A percentile compares a stretch with the other conserved stretches of the same genome.
These are phyloP conservation scores for Epichloe brachyelytri DNA, from an alignment of 2,329 filamentous ascomycete species.

Conservation along the genomic window DNA sequence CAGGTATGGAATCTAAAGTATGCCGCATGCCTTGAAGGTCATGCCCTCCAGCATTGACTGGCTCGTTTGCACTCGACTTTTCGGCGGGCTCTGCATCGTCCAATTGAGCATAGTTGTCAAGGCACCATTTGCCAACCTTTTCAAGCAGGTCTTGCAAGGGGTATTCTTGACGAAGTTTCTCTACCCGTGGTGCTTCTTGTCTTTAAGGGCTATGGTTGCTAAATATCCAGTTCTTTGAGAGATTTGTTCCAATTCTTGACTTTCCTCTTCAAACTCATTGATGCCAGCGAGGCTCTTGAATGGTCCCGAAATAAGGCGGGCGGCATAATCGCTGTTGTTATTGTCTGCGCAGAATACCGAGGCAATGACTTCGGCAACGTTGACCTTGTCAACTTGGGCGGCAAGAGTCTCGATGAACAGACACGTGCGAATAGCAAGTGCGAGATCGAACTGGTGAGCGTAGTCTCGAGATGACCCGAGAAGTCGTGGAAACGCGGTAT, in stretches of 20 bases:
- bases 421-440: slow-evolving; percentile 25
- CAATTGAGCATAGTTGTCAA: slow-evolving; percentile 7
- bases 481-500: slow-evolving; percentile 17
- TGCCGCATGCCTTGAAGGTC: background rate
- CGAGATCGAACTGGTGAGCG: slow-evolving; percentile 12
- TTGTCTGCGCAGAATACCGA: slow-evolving; percentile 17
- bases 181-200: slow-evolving; percentile 7
- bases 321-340: slow-evolving; percentile 1
- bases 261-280: background rate
- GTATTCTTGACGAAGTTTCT: slow-evolving; percentile 9
- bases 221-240: background rate
- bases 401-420: slow-evolving; percentile 18
- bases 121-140: slow-evolving; percentile 10
- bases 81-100: background rate
- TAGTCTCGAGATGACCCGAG: slow-evolving; percentile 12
- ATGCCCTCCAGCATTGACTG: background rate
- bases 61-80: background rate
- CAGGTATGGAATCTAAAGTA: background rate
- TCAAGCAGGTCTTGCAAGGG: slow-evolving; percentile 10
- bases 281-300: slow-evolving; percentile 14
- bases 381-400: background rate
- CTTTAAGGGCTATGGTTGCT: background rate
- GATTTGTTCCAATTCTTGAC: background rate
- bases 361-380: slow-evolving; percentile 13
- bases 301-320: slow-evolving; percentile 11